Base-by-base conservation (phyloP, 1,284 basidiomycete genomes). In the Irpex sp. region DNA sequence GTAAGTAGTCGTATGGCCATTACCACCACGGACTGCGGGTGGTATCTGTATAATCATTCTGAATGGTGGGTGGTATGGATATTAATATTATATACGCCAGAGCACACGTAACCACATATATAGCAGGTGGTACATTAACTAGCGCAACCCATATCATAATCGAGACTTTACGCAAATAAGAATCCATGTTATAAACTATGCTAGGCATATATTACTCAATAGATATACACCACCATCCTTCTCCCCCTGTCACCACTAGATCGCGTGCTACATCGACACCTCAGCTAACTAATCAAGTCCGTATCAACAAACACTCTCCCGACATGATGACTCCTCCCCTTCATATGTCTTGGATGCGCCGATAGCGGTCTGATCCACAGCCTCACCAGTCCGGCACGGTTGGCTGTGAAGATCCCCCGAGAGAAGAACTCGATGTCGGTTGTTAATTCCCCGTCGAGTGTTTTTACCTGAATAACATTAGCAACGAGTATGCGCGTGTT, bases 311-410 rank as follows among this genome's bases (percentile, higher is more conserved):
- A 53, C n/a, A 56, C 48, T 37, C 59, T 58, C 42, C 62, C 56
- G 9, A 28, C 21, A 35, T 63, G 58, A 21, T 60, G 61, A 16
- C 59, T 57, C 8, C 65, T 57, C 47, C 64, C 67, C 60, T 66
- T 71, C 59, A 72, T 37, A 47, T 72, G 71, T 5, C 71, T 71
- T 21, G 68, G 63, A 59, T 70, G 66, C 14, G 73, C 72, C 3
- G 82, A 81, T 53, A 91, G 78, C 10, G 93, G 93, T 53, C 93
- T 78, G 39, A 91, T 82, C 92, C 93, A 96, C 61, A 94, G 79
- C 72, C 89, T 93, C 67, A 93, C 83, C 59, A 85, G 80, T 0
- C 91, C 92, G 76, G 74, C 69, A 88, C 87, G 1, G 86, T 87
- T 28, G 88, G 39, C 82, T 0, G 93, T 94, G 39, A 94, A 72